phyloP scores from a whole-genome alignment of 2,329 filamentous ascomycete species.

The Botryosphaeria agaves region DNA sequence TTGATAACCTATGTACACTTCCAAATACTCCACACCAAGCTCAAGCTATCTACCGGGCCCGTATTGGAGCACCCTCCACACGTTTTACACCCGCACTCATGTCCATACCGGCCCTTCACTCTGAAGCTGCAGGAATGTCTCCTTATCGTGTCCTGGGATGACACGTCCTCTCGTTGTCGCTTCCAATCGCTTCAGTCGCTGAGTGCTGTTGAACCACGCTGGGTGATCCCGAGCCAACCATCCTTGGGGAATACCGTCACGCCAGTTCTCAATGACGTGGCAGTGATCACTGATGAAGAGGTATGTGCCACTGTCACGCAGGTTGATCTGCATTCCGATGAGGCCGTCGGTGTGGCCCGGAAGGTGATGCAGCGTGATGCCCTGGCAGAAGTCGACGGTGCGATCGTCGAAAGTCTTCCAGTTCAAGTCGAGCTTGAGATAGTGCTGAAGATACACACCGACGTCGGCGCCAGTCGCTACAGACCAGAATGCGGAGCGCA shows the following conservation, averaged over 20 bases:
- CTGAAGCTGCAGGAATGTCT: slow-evolving; percentile 12
- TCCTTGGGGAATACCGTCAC: slow-evolving; percentile 17
- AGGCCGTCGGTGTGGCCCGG: slow-evolving; percentile 19
- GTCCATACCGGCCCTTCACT: slow-evolving; percentile 10
- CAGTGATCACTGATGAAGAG: slow-evolving; percentile 18
- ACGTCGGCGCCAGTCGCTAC: slow-evolving; percentile 17
- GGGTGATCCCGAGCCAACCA: slow-evolving; percentile 18
- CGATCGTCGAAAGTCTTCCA: slow-evolving; percentile 20
- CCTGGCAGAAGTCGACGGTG: slow-evolving; percentile 16
- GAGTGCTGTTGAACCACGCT: slow-evolving; percentile 17
- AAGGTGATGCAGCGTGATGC: slow-evolving; percentile 18
- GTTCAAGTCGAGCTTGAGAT: slow-evolving; percentile 16
- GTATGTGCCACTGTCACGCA: slow-evolving; percentile 15
- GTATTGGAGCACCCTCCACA: not conserved
- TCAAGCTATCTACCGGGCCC: not conserved
- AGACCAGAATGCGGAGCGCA: slow-evolving; percentile 15
- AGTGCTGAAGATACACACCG: slow-evolving; percentile 17
- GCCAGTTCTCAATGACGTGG: slow-evolving; percentile 19
- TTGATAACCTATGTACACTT: not conserved
- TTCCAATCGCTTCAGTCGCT: slow-evolving; percentile 15
- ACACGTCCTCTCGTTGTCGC: slow-evolving; percentile 12
- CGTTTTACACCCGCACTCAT: slow-evolving; percentile 1
- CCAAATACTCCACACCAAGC: not conserved
- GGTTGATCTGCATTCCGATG: slow-evolving; percentile 18
- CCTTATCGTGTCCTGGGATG: slow-evolving; percentile 19